phyloP scores from a whole-genome alignment of 2,329 filamentous ascomycete genomes.

The Epichloe sylvatica region DNA sequence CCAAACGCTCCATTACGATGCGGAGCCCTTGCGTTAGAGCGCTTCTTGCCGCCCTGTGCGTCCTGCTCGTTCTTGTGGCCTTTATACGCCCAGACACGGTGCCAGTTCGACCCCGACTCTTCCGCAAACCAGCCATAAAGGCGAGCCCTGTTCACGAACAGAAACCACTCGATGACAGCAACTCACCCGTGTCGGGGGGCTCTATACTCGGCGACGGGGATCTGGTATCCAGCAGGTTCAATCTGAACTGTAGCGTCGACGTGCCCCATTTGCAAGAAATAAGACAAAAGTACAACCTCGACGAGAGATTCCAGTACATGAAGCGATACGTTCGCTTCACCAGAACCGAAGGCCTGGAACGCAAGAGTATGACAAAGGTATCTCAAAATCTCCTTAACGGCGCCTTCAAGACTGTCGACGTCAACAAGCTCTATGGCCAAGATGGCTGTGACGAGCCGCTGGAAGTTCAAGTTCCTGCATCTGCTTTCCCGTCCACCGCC shows the following conservation, averaged over 20 bases:
- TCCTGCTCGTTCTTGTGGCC: constrained; percentile 28
- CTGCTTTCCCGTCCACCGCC: constrained; percentile 34
- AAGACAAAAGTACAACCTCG: constrained; percentile 32
- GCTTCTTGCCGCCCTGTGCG: constrained; percentile 27
- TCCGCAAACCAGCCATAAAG: constrained; percentile 20
- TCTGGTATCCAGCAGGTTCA: constrained; percentile 12
- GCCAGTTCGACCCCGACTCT: constrained; percentile 27
- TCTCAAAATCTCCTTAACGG: constrained; percentile 33
- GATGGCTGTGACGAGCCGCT: constrained; percentile 35
- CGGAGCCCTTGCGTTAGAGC: constrained; percentile 33
- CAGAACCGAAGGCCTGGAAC: constrained; percentile 31
- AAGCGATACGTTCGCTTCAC: constrained; percentile 41
- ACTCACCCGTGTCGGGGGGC: constrained; percentile 8
- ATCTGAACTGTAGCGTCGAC: constrained; percentile 38
- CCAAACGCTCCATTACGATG: constrained; percentile 32
- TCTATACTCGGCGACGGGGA: constrained; percentile 7
- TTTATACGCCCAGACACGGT: constrained; percentile 28
- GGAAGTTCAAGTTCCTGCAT: constrained; percentile 35
- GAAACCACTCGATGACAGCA: constrained; percentile 15
- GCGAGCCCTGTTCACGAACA: constrained; percentile 15
- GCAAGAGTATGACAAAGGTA: constrained; percentile 38
- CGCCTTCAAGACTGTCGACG: constrained; percentile 33
- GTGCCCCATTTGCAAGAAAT: constrained; percentile 30
- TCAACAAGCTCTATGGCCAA: constrained; percentile 26
- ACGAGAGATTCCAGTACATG: constrained; percentile 39